Conservation (phyloP, 1,284 basidiomycete genomes). For the Ustilago nuda region DNA sequence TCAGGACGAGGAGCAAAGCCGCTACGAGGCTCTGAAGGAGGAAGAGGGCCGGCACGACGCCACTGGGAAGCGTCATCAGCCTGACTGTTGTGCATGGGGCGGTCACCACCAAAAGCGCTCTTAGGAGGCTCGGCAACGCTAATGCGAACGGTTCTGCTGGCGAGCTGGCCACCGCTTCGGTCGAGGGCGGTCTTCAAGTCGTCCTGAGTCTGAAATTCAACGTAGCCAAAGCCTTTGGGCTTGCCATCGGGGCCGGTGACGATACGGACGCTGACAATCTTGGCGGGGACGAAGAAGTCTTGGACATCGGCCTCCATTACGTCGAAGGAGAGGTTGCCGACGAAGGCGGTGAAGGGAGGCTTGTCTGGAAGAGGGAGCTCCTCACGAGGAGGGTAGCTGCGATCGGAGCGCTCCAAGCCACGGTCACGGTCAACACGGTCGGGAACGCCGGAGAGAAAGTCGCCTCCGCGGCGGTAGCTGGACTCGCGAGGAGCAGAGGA, state of each 20-base stretch:
- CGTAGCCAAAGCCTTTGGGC: constrained; percentile 97
- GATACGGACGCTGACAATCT: constrained; percentile 85
- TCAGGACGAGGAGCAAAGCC: constrained; percentile 49
- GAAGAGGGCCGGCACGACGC: constrained; percentile 86
- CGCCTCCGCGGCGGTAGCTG: constrained; percentile 53
- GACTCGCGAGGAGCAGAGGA: constrained; percentile 55
- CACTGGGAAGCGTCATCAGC: constrained; percentile 76
- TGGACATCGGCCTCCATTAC: constrained; percentile 85
- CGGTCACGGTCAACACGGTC: constrained; percentile 60
- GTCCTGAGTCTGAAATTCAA: constrained; percentile 88
- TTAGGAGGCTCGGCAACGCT: constrained; percentile 91
- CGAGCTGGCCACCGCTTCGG: constrained; percentile 72
- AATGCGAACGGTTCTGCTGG: constrained; percentile 84
- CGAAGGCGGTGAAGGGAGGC: constrained; percentile 94
- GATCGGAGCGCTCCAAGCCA: constrained; percentile 52
- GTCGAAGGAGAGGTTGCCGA: constrained; percentile 96
- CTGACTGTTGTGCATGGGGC: constrained; percentile 60
- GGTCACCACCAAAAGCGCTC: constrained; percentile 44
- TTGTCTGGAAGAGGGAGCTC: constrained; percentile 93
- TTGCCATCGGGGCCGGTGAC: constrained; percentile 88
- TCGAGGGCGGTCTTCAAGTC: constrained; percentile 80
- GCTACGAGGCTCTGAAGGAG: constrained; percentile 52
- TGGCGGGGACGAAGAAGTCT: constrained; percentile 73
- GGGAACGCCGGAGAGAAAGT: constrained; percentile 53
- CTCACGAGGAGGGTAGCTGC: constrained; percentile 75